Conservation (phyloP, 2,329 filamentous ascomycete species). For the Claviceps sp. region DNA sequence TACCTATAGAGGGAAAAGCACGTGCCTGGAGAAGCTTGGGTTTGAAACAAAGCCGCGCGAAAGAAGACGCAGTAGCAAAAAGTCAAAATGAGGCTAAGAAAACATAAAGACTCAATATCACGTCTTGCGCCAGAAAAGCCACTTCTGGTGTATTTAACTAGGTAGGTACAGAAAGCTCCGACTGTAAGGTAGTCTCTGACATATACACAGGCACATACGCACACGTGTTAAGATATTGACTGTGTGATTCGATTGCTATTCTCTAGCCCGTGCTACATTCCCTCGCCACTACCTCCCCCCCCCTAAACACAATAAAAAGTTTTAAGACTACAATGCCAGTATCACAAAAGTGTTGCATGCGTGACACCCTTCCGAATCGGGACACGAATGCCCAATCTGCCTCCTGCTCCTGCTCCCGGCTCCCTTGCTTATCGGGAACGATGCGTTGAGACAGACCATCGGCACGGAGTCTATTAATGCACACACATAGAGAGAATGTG, state of each 20-base stretch:
- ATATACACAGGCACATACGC: neutral
- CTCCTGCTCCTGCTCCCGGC: neutral
- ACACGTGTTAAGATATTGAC: neutral
- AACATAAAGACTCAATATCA: neutral
- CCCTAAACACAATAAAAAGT: slow-evolving; percentile 1
- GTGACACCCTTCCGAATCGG: neutral
- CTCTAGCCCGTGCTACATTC: slow-evolving; percentile 5
- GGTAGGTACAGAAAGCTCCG: neutral
- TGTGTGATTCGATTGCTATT: slow-evolving; percentile 2
- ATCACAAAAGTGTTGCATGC: slow-evolving; percentile 1
- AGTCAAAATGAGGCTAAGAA: neutral
- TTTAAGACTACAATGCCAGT: slow-evolving; percentile 2
- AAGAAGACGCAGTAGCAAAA: neutral
- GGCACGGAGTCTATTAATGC: neutral
- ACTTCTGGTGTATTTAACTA: neutral
- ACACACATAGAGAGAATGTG: neutral
- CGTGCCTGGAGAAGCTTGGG: neutral
- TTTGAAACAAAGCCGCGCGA: neutral
- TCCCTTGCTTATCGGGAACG: neutral
- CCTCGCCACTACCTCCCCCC: neutral
- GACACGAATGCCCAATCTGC: neutral
- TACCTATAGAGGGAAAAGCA: neutral
- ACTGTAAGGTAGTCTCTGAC: neutral
- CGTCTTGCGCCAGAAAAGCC: neutral
- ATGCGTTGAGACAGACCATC: neutral